Evolutionary conservation across 1,139 yeast genomes (phyloP).

Genomic region (Lodderomyces orthopsilosis): DNA sequence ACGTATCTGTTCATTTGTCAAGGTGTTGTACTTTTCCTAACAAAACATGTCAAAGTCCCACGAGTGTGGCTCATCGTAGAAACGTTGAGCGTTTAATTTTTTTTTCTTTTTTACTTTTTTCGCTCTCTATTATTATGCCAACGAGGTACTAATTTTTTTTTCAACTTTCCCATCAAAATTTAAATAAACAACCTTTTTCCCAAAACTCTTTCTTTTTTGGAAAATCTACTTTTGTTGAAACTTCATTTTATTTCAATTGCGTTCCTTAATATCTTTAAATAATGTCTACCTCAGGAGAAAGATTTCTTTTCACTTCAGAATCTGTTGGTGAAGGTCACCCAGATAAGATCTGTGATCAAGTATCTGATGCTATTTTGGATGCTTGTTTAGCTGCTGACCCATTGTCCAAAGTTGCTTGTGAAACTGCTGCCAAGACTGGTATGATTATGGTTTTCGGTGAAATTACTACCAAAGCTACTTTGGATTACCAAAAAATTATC

Average conservation of each 20-base stretch:
- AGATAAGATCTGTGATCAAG: slow-evolving; percentile 99
- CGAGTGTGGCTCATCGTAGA: slow-evolving; percentile 7
- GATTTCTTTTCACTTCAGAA: slow-evolving; percentile 87
- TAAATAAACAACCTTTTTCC: slow-evolving; percentile 3
- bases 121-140: background rate
- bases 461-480: slow-evolving; percentile 92
- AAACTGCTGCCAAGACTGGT: slow-evolving; percentile 98
- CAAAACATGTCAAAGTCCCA: background rate
- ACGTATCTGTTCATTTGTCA: too few species aligned
- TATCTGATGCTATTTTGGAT: slow-evolving; percentile 95
- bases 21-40: too few species aligned
- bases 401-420: slow-evolving; percentile 97
- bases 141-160: background rate
- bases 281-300: slow-evolving; percentile 29
- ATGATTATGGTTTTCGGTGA: slow-evolving; percentile 99
- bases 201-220: background rate
- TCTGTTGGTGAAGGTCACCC: slow-evolving; percentile 99
- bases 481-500: slow-evolving; percentile 95
- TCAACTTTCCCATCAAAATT: too few species aligned
- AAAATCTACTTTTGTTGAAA: slow-evolving; percentile 4
- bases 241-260: slow-evolving; percentile 1
- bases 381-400: slow-evolving; percentile 97
- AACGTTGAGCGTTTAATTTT: slow-evolving; percentile 1
- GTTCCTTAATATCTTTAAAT: background rate
- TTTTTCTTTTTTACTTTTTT: slow-evolving; percentile 1